Evolutionary conservation across 2,329 filamentous ascomycete genomes (phyloP).

Genomic region (Xylaria sp.): DNA sequence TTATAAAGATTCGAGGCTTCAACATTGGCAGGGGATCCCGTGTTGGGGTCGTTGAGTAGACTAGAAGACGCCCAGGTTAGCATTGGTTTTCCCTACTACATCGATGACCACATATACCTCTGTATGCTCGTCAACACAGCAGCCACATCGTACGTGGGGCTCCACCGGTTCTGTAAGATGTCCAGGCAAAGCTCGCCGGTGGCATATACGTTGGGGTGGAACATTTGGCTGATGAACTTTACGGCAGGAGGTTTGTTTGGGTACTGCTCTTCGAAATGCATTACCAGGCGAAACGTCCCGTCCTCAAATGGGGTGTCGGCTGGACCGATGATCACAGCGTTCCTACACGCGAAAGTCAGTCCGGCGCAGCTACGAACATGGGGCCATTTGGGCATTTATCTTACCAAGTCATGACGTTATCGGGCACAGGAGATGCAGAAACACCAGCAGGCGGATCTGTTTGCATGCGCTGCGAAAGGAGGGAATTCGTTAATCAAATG

Average conservation of each 20-base stretch:
- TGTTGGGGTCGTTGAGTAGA: conserved; percentile 96
- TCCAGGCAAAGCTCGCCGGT: conserved; percentile 96
- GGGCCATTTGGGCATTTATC: conserved; percentile 35
- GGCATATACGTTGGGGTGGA: conserved; percentile 97
- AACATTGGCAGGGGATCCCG: conserved; percentile 96
- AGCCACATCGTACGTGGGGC: conserved; percentile 96
- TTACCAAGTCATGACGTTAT: conserved; percentile 97
- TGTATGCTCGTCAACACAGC: conserved; percentile 97
- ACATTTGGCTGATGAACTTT: conserved; percentile 99
- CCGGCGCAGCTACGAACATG: conserved; percentile 2
- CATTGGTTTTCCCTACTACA: neutral
- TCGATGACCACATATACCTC: conserved; percentile 62
- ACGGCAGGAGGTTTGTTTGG: conserved; percentile 97
- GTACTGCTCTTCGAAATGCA: conserved; percentile 99
- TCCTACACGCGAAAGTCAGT: conserved; percentile 64
- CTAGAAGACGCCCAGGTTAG: conserved; percentile 51
- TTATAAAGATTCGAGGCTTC: conserved; percentile 98
- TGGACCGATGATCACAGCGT: conserved; percentile 96
- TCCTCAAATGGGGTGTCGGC: conserved; percentile 98
- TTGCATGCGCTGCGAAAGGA: conserved; percentile 82
- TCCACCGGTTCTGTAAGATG: conserved; percentile 98
- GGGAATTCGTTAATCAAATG: conserved; percentile 31
- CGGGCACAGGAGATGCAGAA: conserved; percentile 91
- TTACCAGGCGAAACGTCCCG: conserved; percentile 94
- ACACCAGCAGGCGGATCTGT: conserved; percentile 97